Evolutionary conservation across 2,329 filamentous ascomycete genomes (phyloP).

Genomic region (Pseudogymnoascus sp.): DNA sequence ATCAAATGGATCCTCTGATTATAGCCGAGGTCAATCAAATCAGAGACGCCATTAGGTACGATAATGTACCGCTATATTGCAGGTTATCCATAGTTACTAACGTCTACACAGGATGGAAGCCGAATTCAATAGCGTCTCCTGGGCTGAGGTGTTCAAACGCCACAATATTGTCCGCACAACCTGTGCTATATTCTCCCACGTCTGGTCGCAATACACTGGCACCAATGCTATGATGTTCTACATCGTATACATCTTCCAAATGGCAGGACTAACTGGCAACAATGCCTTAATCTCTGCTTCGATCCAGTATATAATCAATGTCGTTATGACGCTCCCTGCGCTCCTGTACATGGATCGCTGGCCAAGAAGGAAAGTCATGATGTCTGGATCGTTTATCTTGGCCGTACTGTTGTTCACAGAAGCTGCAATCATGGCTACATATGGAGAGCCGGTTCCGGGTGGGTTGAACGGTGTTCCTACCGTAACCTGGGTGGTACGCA

Average conservation of each 20-base stretch:
- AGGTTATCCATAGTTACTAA: background rate
- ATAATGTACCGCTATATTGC: background rate
- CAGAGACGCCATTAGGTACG: background rate
- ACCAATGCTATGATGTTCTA: slow-evolving; percentile 30
- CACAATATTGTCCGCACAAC: background rate
- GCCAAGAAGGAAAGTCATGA: background rate
- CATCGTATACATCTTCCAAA: slow-evolving; percentile 33
- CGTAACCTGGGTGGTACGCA: slow-evolving; percentile 46
- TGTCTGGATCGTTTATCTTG: slow-evolving; percentile 7
- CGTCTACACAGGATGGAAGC: background rate
- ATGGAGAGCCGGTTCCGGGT: background rate
- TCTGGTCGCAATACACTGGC: slow-evolving; percentile 21
- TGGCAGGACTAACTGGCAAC: slow-evolving; percentile 32
- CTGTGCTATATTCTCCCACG: slow-evolving; percentile 9
- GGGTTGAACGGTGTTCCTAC: slow-evolving; percentile 7
- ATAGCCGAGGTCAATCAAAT: slow-evolving; percentile 52
- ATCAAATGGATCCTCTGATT: slow-evolving; percentile 47
- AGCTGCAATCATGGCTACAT: slow-evolving; percentile 4
- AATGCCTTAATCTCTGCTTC: slow-evolving; percentile 27
- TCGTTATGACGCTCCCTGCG: slow-evolving; percentile 11
- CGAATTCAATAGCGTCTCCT: background rate
- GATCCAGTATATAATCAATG: slow-evolving; percentile 18
- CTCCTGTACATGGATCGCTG: slow-evolving; percentile 8
- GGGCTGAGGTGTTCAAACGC: background rate
- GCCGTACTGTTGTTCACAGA: background rate